Base-by-base conservation (phyloP, 306 rosid genomes). In the Cucumis melo region DNA sequence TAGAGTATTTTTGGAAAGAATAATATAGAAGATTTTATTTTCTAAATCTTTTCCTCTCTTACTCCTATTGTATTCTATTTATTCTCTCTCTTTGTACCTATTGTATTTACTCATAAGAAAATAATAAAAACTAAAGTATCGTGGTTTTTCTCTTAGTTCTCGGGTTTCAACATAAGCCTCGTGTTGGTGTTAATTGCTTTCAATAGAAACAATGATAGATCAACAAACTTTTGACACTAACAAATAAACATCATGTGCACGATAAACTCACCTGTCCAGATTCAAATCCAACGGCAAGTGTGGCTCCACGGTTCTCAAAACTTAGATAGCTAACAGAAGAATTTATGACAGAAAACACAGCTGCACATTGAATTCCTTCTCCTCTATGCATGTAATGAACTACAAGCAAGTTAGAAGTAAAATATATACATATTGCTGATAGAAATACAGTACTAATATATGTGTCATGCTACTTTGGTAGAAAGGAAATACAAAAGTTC, bases 211-310 rank as follows among this genome's bases (percentile, higher is more conserved):
- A 23, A 27, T 46, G 19, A 20, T 24, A 14, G 59, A 27, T 71
- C 55, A 71, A 71, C 19, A 16, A 72, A 46, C 13, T 72, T 51
- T 27, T 27, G 42, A 36, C 63, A 67, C 41, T 27, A 66, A 64
- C 36, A 61, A 76, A 71, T 24, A 62, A 74, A 57, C 73, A 39
- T 59, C 65, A 68, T 36, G 58, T 56, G 66, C 62, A 42, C 53
- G 64, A 79, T 70, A 84, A 44, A 39, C 86, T 82, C 79, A 93
- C 98, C 91, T 74, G 86, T 74, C 98, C 98, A 83, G 87, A 64
- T 77, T 89, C 91, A 87, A 87, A 91, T 74, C 96, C 96, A 56
- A 91, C 87, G 17, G 82, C 82, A 78, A 93, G 93, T 82, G 81
- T 81, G 67, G 80, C 81, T 82, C 97, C 96, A 78, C 53, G 79